Evolutionary conservation across 1,284 basidiomycete species (phyloP), one percentile per base, ranked within the genome.

Genomic region (Melampsora americana): DNA sequence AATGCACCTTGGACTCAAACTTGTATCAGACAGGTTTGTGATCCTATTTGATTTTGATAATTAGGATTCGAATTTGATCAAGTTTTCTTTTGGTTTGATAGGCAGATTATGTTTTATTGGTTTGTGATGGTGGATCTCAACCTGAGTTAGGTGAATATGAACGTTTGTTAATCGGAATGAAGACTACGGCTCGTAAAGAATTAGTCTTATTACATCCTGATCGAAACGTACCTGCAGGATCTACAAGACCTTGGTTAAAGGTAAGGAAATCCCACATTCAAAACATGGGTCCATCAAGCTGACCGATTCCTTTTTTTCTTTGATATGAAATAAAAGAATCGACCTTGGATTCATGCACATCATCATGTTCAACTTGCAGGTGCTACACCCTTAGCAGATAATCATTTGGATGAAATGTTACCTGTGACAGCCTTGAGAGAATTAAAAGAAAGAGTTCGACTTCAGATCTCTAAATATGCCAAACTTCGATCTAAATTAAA

Each of bases 161-260:
- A 83, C 88, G 95, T 69, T 85, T 99, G 14, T 84, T 99, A 64
- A 87, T 94, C 59, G 92, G 93, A 6, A 90, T 93, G 88, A 99
- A 99, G 85, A 98, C 94, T 0, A 99, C 95, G 0, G 95, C 96
- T 20, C 86, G 96, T 78, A 99, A 99, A 83, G 95, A 99, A 83
- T 88, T 99, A 39, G 90, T 99, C 4, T 85, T 99, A 11, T 86
- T 99, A 12, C 95, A 99, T 81, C 90, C 94, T 2, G 93, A 97
- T 81, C 89, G 94, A 46, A 90, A 89, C 42, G 93, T 99, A 2
- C 85, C 88, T 2, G 90, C 94, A 2, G 95, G 96, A 2, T 95
- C 92, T 12, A 99, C 96, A 35, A 88, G 95, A 69, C 91, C 92
- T 82, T 99, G 95, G 95, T 86, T 99, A 64, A 94, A 94, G 87